A percentile compares a stretch with the other conserved stretches of the same genome.
phyloP scores from a whole-genome alignment of 495 filamentous ascomycete species.

The Pseudoneurospora amorphoporcata region DNA sequence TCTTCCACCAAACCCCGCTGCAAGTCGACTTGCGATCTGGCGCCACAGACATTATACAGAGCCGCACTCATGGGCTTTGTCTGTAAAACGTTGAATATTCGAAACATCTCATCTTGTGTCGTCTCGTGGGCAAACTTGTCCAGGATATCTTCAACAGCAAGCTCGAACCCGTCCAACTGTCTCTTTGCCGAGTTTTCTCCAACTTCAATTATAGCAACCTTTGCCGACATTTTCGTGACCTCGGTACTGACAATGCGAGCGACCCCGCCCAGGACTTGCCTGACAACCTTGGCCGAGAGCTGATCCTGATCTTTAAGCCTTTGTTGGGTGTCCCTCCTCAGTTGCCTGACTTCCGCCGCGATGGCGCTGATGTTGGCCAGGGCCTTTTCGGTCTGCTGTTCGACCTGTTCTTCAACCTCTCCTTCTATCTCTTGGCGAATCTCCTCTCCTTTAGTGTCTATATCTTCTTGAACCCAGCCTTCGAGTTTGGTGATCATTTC shows the following conservation, averaged over 20 bases:
- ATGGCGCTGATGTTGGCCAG: neutral
- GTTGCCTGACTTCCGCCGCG: neutral
- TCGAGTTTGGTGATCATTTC: neutral
- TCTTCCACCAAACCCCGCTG: neutral
- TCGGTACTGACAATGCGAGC: neutral
- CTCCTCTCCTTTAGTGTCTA: neutral
- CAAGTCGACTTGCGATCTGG: neutral
- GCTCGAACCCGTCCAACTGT: neutral
- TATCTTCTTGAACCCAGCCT: neutral
- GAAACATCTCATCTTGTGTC: neutral
- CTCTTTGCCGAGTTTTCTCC: neutral
- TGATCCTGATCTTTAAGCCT: neutral
- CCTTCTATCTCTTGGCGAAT: neutral
- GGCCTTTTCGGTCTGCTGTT: neutral
- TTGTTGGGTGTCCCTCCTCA: neutral
- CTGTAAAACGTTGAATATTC: neutral
- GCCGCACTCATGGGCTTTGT: neutral
- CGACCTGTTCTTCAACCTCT: neutral
- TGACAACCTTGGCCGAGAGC: neutral
- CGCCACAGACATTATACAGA: neutral
- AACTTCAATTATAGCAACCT: too few relatives aligned
- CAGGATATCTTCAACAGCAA: neutral
- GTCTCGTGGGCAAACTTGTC: neutral
- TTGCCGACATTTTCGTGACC: neutral
- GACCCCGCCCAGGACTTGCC: neutral